Conservation (phyloP, 305 asterid species). For the Rubia balearica region DNA sequence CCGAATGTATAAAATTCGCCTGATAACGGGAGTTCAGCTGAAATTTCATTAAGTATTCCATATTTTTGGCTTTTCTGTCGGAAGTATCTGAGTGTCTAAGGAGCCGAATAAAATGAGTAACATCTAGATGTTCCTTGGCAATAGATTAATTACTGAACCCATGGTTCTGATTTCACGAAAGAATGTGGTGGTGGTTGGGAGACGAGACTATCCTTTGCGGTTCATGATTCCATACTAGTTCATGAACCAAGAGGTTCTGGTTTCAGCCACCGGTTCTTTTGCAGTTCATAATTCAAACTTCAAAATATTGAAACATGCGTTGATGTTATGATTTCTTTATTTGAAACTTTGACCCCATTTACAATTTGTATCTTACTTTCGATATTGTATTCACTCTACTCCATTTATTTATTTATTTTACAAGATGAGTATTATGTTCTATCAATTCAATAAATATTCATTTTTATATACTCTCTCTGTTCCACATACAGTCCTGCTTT, state of each 20-base stretch:
- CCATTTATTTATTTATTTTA: not conserved
- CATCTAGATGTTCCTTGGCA: not conserved
- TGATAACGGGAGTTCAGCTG: not conserved
- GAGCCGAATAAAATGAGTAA: not conserved
- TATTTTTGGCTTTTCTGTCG: not conserved
- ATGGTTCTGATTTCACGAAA: not conserved
- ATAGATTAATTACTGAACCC: not conserved
- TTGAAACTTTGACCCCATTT: not conserved
- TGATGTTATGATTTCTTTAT: not conserved
- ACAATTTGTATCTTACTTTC: not conserved
- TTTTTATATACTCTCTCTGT: too few species aligned
- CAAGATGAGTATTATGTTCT: too few species aligned
- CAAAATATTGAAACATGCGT: not conserved
- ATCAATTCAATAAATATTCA: too few species aligned
- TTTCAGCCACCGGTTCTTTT: not conserved
- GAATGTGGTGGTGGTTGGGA: not conserved
- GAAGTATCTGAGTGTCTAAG: not conserved
- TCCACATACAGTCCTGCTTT: too few species aligned
- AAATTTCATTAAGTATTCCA: conserved; percentile 1
- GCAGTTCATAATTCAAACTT: not conserved
- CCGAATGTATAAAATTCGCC: not conserved
- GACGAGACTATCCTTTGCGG: not conserved
- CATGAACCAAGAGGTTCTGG: not conserved
- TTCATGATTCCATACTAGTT: not conserved
- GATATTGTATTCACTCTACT: not conserved